These are phyloP conservation scores for Pichia terricola DNA, from an alignment of 1,139 yeast species.

Conservation along the genomic window DNA sequence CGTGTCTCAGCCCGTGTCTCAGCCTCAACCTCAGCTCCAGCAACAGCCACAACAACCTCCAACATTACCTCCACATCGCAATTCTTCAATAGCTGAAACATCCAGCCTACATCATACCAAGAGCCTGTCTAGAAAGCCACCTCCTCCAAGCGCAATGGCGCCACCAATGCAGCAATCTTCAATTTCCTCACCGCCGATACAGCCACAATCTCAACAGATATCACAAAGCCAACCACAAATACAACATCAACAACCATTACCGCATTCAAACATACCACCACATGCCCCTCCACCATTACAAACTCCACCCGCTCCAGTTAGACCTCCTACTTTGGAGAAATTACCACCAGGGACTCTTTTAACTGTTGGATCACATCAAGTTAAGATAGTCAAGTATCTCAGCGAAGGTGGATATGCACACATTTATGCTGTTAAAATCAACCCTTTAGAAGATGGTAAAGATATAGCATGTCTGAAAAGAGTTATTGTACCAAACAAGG, in stretches of 20 bases:
- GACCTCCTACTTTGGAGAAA: constrained; percentile 12
- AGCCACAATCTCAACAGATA: background rate
- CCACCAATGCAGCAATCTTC: too few species aligned
- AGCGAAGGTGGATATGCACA: constrained; percentile 62
- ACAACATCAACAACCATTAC: background rate
- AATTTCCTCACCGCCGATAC: too few species aligned
- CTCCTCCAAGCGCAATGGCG: background rate
- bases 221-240: background rate
- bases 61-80: constrained; percentile 1
- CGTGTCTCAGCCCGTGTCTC: too few species aligned
- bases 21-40: background rate
- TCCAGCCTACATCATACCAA: background rate
- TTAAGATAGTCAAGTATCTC: constrained; percentile 19
- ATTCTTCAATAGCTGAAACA: background rate
- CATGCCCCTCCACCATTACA: background rate
- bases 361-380: constrained; percentile 20
- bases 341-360: constrained; percentile 18
- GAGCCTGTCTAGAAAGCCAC: background rate
- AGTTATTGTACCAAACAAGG: constrained; percentile 63
- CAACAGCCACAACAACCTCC: background rate
- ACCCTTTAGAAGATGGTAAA: constrained; percentile 31
- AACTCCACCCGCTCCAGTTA: background rate
- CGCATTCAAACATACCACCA: background rate
- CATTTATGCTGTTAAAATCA: constrained; percentile 54
- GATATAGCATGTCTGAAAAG: constrained; percentile 53